Percentiles rank a stretch among this genome's conserved stretches.
phyloP scores from a whole-genome alignment of 139 green algal species.

The Coelastrella sp. region DNA sequence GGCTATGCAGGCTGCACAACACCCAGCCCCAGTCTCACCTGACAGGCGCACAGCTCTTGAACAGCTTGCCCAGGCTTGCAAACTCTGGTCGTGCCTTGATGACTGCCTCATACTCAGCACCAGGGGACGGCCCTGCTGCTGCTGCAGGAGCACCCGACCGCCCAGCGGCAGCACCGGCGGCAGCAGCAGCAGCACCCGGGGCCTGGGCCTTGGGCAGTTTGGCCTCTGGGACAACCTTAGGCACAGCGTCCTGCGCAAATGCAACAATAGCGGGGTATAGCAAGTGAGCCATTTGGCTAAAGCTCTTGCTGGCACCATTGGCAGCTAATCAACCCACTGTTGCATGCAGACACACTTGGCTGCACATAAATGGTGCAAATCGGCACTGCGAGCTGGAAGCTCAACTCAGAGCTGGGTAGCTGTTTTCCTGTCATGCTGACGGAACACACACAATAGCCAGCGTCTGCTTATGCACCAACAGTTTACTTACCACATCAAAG shows the following conservation, averaged over 20 bases:
- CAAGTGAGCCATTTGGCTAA: no score
- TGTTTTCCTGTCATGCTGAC: no score
- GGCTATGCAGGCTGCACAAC: no score
- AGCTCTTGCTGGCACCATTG: no score
- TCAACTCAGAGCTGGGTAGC: no score
- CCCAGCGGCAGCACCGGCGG: slow-evolving; percentile 40
- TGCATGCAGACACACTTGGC: no score
- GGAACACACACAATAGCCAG: not conserved
- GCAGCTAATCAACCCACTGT: no score
- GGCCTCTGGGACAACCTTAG: slow-evolving; percentile 47
- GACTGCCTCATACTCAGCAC: slow-evolving; percentile 45
- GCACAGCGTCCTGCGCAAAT: slow-evolving; percentile 51
- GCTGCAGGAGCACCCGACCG: slow-evolving; percentile 41
- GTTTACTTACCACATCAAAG: slow-evolving; percentile 89
- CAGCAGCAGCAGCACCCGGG: slow-evolving; percentile 2
- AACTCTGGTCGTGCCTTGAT: slow-evolving; percentile 86
- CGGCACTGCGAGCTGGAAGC: no score
- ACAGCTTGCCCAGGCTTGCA: slow-evolving; percentile 85
- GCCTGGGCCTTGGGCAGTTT: slow-evolving; percentile 6
- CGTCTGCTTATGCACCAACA: no score
- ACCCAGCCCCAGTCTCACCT: slow-evolving; percentile 21
- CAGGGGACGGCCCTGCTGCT: slow-evolving; percentile 39
- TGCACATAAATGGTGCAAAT: no score
- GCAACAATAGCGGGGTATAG: no score
- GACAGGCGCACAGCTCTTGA: slow-evolving; percentile 87